These are phyloP conservation scores for Scenedesmus sp. DNA, from an alignment of 163 green algal genomes.

Conservation along the genomic window DNA sequence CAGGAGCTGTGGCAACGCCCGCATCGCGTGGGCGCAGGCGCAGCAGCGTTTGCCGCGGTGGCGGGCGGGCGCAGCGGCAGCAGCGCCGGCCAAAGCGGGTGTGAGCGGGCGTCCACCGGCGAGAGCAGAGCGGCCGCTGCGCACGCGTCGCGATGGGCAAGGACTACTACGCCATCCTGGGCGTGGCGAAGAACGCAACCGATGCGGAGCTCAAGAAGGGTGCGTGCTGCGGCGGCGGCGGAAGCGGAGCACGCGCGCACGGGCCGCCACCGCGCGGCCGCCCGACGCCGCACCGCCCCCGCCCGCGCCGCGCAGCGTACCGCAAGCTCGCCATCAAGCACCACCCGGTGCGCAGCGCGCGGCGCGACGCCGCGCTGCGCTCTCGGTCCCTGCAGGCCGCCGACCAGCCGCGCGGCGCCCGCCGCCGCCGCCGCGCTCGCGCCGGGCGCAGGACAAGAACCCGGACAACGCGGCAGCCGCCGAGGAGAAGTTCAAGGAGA, in stretches of 20 bases:
- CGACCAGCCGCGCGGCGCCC: too few species aligned
- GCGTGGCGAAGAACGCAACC: background rate
- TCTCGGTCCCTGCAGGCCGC: background rate
- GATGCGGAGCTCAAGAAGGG: constrained; percentile 32
- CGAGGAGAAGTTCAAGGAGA: constrained; percentile 76
- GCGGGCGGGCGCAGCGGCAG: too few species aligned
- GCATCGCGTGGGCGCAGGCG: too few species aligned
- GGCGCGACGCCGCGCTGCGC: background rate
- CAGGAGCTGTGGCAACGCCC: too few species aligned
- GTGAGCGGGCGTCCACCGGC: too few species aligned
- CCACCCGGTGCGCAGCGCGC: constrained; percentile 31
- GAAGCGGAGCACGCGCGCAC: too few species aligned
- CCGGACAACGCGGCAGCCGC: constrained; percentile 52
- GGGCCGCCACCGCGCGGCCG: too few species aligned
- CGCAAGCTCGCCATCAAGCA: constrained; percentile 22
- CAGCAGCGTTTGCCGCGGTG: too few species aligned
- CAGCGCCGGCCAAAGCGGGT: too few species aligned
- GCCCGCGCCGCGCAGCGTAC: constrained; percentile 1
- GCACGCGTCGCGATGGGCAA: constrained; percentile 21
- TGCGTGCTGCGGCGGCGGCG: too few species aligned
- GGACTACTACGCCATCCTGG: constrained; percentile 33
- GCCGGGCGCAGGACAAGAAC: background rate
- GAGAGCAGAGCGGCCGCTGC: too few species aligned
- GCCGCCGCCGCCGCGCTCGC: background rate
- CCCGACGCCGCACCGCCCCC: too few species aligned